Evolutionary conservation across 768 basidiomycete genomes (phyloP).

Genomic region (Xerocomellus dryophilus): DNA sequence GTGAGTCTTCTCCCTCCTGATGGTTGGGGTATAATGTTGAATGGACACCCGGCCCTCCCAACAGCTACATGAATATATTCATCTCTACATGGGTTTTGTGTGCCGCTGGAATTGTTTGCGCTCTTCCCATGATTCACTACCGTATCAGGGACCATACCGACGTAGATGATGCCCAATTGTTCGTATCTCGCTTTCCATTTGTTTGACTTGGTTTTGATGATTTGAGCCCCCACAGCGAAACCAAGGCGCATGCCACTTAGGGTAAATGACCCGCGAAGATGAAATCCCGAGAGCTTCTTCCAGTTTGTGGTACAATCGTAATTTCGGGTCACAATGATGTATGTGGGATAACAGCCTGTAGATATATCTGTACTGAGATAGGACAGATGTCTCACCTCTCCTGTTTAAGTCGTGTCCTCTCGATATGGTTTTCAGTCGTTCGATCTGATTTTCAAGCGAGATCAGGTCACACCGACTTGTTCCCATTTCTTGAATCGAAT

Average conservation of each 20-base stretch:
- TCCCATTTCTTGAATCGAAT: neutral
- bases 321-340: neutral
- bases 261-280: neutral
- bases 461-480: neutral
- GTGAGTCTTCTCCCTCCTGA: slow-evolving; percentile 39
- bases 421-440: no score
- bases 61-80: slow-evolving; percentile 65
- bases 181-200: slow-evolving; percentile 3
- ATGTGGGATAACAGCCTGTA: neutral
- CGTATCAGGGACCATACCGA: slow-evolving; percentile 64
- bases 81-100: slow-evolving; percentile 73
- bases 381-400: no score
- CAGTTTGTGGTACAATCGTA: neutral
- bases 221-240: slow-evolving; percentile 11
- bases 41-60: neutral
- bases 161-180: slow-evolving; percentile 52
- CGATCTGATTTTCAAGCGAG: neutral
- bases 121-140: slow-evolving; percentile 71
- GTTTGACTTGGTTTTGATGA: neutral
- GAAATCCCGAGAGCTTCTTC: neutral
- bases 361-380: neutral
- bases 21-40: neutral
- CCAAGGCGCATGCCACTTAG: neutral
- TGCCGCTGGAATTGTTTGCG: slow-evolving; percentile 58
- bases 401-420: no score